phyloP scores from a whole-genome alignment of 805 yeast genomes.

The Kazachstania africana region DNA sequence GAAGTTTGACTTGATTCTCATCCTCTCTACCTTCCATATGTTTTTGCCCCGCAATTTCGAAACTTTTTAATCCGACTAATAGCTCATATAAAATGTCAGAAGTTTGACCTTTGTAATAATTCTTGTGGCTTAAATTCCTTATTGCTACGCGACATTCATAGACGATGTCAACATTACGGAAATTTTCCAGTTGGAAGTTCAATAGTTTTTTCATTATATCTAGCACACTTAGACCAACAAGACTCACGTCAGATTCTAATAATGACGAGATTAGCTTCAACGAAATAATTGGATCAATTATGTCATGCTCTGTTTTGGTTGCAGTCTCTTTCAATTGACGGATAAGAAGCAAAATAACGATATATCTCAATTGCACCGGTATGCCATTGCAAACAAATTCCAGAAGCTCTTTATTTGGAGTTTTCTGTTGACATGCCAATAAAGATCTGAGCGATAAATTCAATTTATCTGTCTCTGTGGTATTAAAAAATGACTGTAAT shows the following conservation, averaged over 20 bases:
- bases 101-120: slow-evolving; percentile 78
- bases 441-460: slow-evolving; percentile 44
- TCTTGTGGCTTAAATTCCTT: slow-evolving; percentile 60
- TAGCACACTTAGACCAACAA: slow-evolving; percentile 77
- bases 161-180: slow-evolving; percentile 23
- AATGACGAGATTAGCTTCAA: slow-evolving; percentile 43
- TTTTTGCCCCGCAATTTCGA: neutral
- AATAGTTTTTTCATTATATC: slow-evolving; percentile 59
- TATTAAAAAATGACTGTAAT: slow-evolving; percentile 50
- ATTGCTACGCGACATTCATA: slow-evolving; percentile 44
- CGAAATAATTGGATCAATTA: slow-evolving; percentile 18
- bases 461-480: slow-evolving; percentile 51
- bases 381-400: slow-evolving; percentile 63
- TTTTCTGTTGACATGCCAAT: slow-evolving; percentile 31
- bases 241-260: slow-evolving; percentile 65
- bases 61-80: slow-evolving; percentile 29
- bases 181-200: slow-evolving; percentile 32
- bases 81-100: slow-evolving; percentile 71
- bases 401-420: slow-evolving; percentile 33
- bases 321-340: slow-evolving; percentile 19
- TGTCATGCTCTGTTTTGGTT: slow-evolving; percentile 3
- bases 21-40: too few species aligned
- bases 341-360: slow-evolving; percentile 41
- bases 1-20: slow-evolving; percentile 13
- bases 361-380: slow-evolving; percentile 68